phyloP scores from a whole-genome alignment of 2,329 filamentous ascomycete species.

The Colletotrichum higginsianum region DNA sequence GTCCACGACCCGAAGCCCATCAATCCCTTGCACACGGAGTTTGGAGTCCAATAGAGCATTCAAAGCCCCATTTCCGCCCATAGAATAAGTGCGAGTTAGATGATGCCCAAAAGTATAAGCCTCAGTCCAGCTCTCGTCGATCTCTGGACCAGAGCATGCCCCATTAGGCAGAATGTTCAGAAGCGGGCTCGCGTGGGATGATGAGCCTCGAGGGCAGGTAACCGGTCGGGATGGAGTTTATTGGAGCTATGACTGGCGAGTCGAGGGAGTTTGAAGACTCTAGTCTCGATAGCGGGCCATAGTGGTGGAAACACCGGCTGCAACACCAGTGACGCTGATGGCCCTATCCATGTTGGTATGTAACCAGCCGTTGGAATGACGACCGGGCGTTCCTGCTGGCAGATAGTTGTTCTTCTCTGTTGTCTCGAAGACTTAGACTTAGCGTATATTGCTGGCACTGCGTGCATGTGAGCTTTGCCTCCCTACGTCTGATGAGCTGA shows the following conservation, averaged over 20 bases:
- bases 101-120: constrained; percentile 71
- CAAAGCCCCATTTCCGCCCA: constrained; percentile 67
- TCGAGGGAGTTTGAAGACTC: constrained; percentile 4
- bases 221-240: constrained; percentile 45
- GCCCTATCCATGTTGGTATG: constrained; percentile 42
- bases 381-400: constrained; percentile 54
- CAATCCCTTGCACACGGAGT: constrained; percentile 70
- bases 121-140: constrained; percentile 55
- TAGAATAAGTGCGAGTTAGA: constrained; percentile 68
- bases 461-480: background rate
- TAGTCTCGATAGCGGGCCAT: constrained; percentile 25
- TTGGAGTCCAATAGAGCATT: constrained; percentile 70
- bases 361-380: constrained; percentile 60
- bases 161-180: constrained; percentile 43
- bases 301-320: constrained; percentile 13
- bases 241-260: constrained; percentile 40
- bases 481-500: background rate
- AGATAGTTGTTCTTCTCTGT: constrained; percentile 62
- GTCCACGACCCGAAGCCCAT: constrained; percentile 74
- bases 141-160: constrained; percentile 54
- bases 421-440: constrained; percentile 59
- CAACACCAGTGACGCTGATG: constrained; percentile 13
- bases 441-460: constrained; percentile 55
- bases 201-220: constrained; percentile 46
- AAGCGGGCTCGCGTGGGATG: constrained; percentile 43